Evolutionary conservation across 768 basidiomycete species (phyloP), one percentile per base, ranked within the genome.

Genomic region (Kockovaella imperatae): DNA sequence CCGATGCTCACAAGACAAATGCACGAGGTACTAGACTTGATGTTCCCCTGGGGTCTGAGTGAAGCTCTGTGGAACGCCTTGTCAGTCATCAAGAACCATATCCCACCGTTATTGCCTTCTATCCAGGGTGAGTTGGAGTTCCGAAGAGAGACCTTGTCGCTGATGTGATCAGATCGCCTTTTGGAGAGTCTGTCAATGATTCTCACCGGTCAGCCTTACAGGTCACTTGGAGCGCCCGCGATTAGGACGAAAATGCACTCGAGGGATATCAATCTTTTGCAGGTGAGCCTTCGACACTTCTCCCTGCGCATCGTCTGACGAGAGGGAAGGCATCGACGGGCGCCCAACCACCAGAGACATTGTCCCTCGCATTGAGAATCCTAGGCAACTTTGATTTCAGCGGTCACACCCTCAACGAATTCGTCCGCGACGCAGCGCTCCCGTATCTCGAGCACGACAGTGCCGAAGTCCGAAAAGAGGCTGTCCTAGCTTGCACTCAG

Each of bases 391-490:
- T 97, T 65, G 90, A 99, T 70, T 97, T 97, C 72, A 87, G 80
- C 48, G 93, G 91, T 23, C 91, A 99, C 56, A 79, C 87, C 8
- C 75, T 99, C 51, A 93, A 91, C 71, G 95, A 97, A 69, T 95
- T 96, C 67, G 87, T 97, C 32, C 86, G 90, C 35, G 83, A 76
- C 50, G 86, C 86, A 52, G 90, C 90, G 1, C 72, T 96, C 20
- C 90, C 89, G 0, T 97, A 91, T 68, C 78, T 97, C 29, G 93
- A 97, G 62, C 83, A 95, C 59, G 95, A 97, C 63, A 80, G 83
- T 58, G 67, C 84, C 1, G 87, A 90, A 47, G 84, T 97, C 2
- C 78, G 95, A 14, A 79, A 83, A 25, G 87, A 88, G 5, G 89
- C 93, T 10, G 95, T 93, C 3, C 67, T 86, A 38, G 90, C 91